Base-by-base conservation (phyloP, 371 early-diverging fungal genomes). In the Chytridiales sp. region DNA sequence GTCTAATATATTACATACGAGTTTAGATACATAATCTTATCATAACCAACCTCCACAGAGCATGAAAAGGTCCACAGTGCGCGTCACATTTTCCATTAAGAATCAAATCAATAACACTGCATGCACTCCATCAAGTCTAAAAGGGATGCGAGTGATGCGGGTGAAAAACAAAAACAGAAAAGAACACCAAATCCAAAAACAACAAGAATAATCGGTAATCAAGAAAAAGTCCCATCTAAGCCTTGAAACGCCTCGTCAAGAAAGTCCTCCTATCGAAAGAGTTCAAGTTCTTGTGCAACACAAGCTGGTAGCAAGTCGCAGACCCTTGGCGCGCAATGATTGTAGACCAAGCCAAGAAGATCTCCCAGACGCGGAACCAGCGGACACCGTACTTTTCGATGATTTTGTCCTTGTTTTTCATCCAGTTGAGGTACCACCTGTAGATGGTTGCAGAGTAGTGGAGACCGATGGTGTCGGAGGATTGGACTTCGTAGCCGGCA, bases 391-490 rank as follows among this genome's bases (percentile, higher is more conserved):
- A 96, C 63, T 85, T 87, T 56, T 73, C 83, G 47, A 80, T 79
- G 62, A 96, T 86, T 59, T 78, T 59, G 21, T 88, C 93, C 81
- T 87, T 86, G 86, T 94, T 95, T 68, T 85, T 75, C 84, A 92
- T 81, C 98, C 98, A 97, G 89, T 95, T 94, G 67, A 84, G 69
- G 83, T 97, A 97, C 98, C 98, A 97, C 70, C 88, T 84, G 70
- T 86, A 81, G 52, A 96, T 83, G 42, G 98, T 97, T 27, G 92
- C 92, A 43, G 95, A 94, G 85, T 96, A 97, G 76, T 97, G 98
- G 49, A 93, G 90, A 68, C 98, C 97, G 35, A 96, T 82, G 47
- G 96, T 97, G 61, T 95, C 93, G 29, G 84, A 78, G 64, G 82
- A 83, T 34, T 86, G 83, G 54, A 95, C 84, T 77, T 95, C 96